Base-by-base conservation (phyloP, 257 asterid genomes). In the Ophiorrhiza pumila region DNA sequence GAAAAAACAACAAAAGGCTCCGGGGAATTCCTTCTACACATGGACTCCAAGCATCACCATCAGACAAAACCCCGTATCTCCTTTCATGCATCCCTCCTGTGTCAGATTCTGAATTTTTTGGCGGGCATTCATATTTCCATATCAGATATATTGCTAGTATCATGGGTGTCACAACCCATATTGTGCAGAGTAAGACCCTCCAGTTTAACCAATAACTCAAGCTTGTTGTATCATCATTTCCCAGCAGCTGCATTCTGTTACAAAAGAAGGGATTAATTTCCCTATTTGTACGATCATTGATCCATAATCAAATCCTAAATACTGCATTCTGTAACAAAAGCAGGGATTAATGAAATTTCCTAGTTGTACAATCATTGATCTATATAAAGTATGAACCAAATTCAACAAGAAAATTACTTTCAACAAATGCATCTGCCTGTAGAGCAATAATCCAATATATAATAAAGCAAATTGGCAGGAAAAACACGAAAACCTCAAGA, bases 141-240 rank as follows among this genome's bases (percentile, higher is more conserved):
- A 94, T 75, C 31, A 91, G 74, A 76, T 70, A 69, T 2, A 81
- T 55, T 50, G 95, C 88, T 25, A 79, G 15, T 53, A 79, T 17
- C 78, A 86, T 77, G 27, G 97, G 83, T 58, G 88, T 22, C 76
- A 91, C 55, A 47, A 94, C 93, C 89, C 91, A 87, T 81, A 85
- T 20, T 68, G 90, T 89, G 80, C 97, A 91, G 10, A 91, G 76
- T 53, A 87, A 85, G 74, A 89, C 81, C 67, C 91, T 87, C 96
- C 96, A 93, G 52, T 86, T 81, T 87, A 91, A 88, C 98, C 98
- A 93, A 81, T 89, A 93, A 81, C 88, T 85, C 79, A 85, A 80
- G 59, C 81, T 73, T 76, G 90, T 85, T 55, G 92, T 80, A 74
- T 85, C 96, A 62, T 49, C 84, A 75, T 49, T 74, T 80, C 17